Evolutionary conservation across 1,139 yeast genomes (phyloP), one percentile per base, ranked within the genome.

Genomic region (Saccharomycopsis phalli): DNA sequence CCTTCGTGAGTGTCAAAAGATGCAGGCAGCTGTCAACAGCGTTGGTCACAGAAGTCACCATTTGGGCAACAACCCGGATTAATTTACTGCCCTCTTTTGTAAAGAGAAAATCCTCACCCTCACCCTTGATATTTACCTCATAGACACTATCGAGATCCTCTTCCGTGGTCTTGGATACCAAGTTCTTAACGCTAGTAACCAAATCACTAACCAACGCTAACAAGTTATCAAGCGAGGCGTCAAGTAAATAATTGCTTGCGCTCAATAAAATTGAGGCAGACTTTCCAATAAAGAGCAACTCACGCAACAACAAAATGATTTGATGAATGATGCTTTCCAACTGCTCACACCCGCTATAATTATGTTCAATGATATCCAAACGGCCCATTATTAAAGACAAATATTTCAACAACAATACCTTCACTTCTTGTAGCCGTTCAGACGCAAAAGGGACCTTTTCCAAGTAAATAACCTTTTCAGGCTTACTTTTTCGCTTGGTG

Each of bases 311-410:
- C 19, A 80, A 57, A 41, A 79, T 78, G 32, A 81, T 67, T 51
- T 81, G 91, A 51, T 79, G 83, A 3, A 80, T 73, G 17, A 81
- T 62, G 14, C 70, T 66, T 51, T 81, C 88, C 39, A 81, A 57
- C 11, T 76, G 60, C 49, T 78, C 81, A 54, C 84, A 77, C 1
- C 88, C 88, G 18, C 66, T 64, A 4, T 77, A 69, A 53, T 80
- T 81, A 52, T 78, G 81, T 53, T 81, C 91, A 36, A 81, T 74
- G 55, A 81, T 65, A 55, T 81, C 91, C 49, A 81, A 60, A 51
- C 93, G 63, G 7, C 93, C 93, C 14, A 81, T 66, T 7, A 81
- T 71, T 48, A 81, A 53, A 2, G 87, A 83, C 51, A 87, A 68
- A 53, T 86, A 86, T 1, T 77, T 69, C 49, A 76, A 74, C 29